These are phyloP conservation scores for Verticillium isaacii DNA, from an alignment of 2,329 filamentous ascomycete genomes.

Conservation along the genomic window DNA sequence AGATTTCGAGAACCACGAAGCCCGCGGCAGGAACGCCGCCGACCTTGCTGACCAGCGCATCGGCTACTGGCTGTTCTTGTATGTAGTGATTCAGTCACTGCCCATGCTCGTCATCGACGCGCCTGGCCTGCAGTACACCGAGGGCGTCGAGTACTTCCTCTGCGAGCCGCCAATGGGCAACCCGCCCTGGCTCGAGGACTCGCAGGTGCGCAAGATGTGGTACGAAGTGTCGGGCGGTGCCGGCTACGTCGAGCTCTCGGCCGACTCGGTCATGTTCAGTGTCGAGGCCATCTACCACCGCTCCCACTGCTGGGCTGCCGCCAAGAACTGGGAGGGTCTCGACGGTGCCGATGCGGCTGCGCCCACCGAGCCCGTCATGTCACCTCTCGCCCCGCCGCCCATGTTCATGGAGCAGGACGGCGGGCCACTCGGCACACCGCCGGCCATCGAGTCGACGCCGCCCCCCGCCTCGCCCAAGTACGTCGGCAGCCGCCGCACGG, in stretches of 20 bases:
- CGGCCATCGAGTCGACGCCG: constrained; percentile 22
- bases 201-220: constrained; percentile 64
- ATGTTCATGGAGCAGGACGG: constrained; percentile 6
- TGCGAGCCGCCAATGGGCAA: constrained; percentile 70
- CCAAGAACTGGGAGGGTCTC: constrained; percentile 42
- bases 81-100: constrained; percentile 70
- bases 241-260: constrained; percentile 52
- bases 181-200: constrained; percentile 68
- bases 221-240: constrained; percentile 65
- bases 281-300: constrained; percentile 57
- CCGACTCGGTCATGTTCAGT: constrained; percentile 56
- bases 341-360: constrained; percentile 21
- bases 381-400: constrained; percentile 30
- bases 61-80: constrained; percentile 79
- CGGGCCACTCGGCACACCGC: constrained; percentile 8
- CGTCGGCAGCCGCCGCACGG: constrained; percentile 30
- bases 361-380: constrained; percentile 27
- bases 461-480: constrained; percentile 21
- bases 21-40: constrained; percentile 56
- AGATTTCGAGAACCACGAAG: constrained; percentile 65
- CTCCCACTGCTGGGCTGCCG: constrained; percentile 51
- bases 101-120: constrained; percentile 76
- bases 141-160: constrained; percentile 77
- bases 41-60: constrained; percentile 68
- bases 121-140: constrained; percentile 61